phyloP scores from a whole-genome alignment of 768 basidiomycete species.

The Botryobasidium botryosum region DNA sequence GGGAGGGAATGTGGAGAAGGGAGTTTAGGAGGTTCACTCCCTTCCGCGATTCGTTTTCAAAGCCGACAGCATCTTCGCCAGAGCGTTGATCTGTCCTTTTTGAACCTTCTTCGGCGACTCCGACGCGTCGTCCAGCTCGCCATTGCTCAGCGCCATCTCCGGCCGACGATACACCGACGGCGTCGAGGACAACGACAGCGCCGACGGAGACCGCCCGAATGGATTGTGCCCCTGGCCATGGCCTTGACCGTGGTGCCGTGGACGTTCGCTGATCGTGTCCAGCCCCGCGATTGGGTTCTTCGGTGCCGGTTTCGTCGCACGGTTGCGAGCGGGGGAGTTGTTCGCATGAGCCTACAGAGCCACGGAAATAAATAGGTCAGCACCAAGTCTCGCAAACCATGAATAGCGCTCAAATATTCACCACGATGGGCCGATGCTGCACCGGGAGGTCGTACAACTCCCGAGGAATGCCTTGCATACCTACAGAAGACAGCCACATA shows the following conservation, averaged over 20 bases:
- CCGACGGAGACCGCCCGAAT: too few species aligned
- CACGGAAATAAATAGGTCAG: too few species aligned
- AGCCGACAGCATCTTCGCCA: constrained; percentile 91
- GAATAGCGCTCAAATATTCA: too few species aligned
- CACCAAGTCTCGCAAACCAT: too few species aligned
- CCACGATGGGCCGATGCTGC: constrained; percentile 38
- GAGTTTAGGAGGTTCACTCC: too few species aligned
- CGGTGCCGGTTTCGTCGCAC: background rate
- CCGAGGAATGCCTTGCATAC: constrained; percentile 64
- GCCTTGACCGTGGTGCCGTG: constrained; percentile 18
- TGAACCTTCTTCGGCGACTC: constrained; percentile 53
- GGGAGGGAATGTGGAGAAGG: too few species aligned
- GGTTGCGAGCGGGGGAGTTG: background rate
- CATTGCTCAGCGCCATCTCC: constrained; percentile 3
- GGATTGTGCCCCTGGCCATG: too few species aligned
- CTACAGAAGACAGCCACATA: constrained; percentile 23
- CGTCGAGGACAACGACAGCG: too few species aligned
- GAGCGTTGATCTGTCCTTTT: constrained; percentile 75
- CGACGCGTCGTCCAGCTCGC: constrained; percentile 1
- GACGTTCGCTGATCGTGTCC: constrained; percentile 62
- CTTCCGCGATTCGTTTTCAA: too few species aligned
- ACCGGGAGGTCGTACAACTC: constrained; percentile 53
- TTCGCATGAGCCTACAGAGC: too few species aligned
- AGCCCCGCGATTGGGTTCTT: constrained; percentile 27
- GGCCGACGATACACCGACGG: too few species aligned